These are phyloP conservation scores for Sugiyamaella smithiae DNA, from an alignment of 805 yeast species.

Conservation along the genomic window DNA sequence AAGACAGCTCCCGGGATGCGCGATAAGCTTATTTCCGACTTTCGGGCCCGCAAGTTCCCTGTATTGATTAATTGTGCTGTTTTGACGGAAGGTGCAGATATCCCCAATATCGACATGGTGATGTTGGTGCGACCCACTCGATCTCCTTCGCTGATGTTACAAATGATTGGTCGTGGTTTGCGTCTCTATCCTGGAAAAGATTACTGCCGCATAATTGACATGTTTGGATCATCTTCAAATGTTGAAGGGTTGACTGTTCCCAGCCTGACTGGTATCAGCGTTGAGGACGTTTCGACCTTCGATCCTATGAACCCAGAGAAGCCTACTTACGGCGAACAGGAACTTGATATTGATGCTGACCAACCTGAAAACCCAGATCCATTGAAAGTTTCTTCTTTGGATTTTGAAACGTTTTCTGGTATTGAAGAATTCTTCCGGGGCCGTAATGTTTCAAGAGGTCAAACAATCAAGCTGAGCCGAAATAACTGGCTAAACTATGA, in stretches of 20 bases:
- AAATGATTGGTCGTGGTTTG: slow-evolving; percentile 91
- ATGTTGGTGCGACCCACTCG: slow-evolving; percentile 77
- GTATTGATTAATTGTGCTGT: slow-evolving; percentile 86
- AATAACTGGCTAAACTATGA: slow-evolving; percentile 16
- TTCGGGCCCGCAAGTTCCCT: slow-evolving; percentile 58
- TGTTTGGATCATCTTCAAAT: slow-evolving; percentile 56
- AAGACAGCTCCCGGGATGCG: slow-evolving; percentile 55
- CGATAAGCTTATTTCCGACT: slow-evolving; percentile 50
- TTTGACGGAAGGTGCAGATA: slow-evolving; percentile 92
- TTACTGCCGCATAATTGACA: slow-evolving; percentile 71
- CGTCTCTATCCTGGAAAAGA: slow-evolving; percentile 60
- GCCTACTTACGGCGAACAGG: not conserved
- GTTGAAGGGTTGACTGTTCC: slow-evolving; percentile 55
- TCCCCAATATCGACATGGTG: slow-evolving; percentile 82
- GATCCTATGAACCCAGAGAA: not conserved
- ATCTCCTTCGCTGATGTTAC: slow-evolving; percentile 67
- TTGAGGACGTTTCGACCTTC: slow-evolving; percentile 11
- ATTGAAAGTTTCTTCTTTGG: not conserved
- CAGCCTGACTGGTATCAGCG: slow-evolving; percentile 36
- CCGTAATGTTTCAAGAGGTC: not conserved
- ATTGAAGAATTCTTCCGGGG: slow-evolving; percentile 14
- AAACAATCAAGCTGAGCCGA: slow-evolving; percentile 6
- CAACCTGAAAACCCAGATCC: not conserved
- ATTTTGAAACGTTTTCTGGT: slow-evolving; percentile 12
- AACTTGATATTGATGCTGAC: not conserved